Conservation (phyloP, 306 rosid genomes). For the Alnus glutinosa region DNA sequence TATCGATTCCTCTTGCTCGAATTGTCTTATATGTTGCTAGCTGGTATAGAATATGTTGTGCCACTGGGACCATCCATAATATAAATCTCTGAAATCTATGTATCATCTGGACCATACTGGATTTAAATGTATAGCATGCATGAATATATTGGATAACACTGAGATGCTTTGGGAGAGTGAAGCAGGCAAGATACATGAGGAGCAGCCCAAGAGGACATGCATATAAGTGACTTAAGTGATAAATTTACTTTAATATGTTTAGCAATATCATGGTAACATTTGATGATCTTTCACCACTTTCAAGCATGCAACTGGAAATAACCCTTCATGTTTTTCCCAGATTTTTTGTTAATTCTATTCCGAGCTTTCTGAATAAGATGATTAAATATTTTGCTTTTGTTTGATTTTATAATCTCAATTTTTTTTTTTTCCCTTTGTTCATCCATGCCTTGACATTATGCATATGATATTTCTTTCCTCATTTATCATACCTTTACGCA, state of each 20-base stretch:
- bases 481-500: slow-evolving; percentile 36
- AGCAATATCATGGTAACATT: not conserved
- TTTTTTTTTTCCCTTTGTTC: not conserved
- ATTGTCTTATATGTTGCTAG: slow-evolving; percentile 9
- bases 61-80: not conserved
- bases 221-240: not conserved
- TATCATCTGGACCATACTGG: not conserved
- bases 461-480: slow-evolving; percentile 14
- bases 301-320: not conserved
- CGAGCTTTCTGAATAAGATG: not conserved
- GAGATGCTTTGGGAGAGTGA: not conserved
- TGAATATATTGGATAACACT: not conserved
- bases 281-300: slow-evolving; percentile 2
- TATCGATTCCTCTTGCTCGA: not conserved
- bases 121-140: not conserved
- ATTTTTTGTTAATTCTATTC: not conserved
- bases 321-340: not conserved
- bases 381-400: not conserved
- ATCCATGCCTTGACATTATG: slow-evolving; percentile 9
- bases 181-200: not conserved
- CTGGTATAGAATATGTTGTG: not conserved
- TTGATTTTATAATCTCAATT: not conserved
- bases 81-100: not conserved
- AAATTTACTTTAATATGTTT: not conserved
- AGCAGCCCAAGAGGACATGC: not conserved